Conservation (phyloP, 208 protist genomes). For the Trypanosoma congolense region DNA sequence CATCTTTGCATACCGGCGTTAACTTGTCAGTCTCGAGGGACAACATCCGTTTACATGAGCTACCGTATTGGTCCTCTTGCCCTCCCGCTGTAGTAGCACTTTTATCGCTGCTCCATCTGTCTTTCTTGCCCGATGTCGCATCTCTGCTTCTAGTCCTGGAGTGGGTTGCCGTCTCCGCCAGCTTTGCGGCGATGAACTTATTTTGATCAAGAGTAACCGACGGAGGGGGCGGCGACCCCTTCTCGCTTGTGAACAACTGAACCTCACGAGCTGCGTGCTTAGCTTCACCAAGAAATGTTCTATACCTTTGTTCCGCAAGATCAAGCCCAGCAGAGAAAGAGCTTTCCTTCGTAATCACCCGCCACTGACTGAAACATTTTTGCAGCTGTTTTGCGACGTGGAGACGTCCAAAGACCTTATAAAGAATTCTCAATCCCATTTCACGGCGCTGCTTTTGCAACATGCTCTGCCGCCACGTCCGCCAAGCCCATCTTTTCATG, state of each 20-base stretch:
- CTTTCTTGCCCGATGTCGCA: background rate
- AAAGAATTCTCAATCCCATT: conserved; percentile 7
- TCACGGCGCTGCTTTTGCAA: conserved; percentile 16
- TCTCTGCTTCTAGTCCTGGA: conserved; percentile 12
- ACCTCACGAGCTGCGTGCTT: conserved; percentile 27
- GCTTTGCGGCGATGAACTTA: conserved; percentile 40
- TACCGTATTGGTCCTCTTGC: too few relatives aligned
- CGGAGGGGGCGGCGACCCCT: background rate
- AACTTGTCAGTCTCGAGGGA: too few relatives aligned
- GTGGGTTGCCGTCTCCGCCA: conserved; percentile 47
- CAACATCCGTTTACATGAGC: too few relatives aligned
- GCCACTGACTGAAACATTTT: conserved; percentile 51
- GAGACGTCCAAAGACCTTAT: conserved; percentile 24
- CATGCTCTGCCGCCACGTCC: conserved; percentile 53
- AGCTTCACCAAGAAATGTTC: conserved; percentile 42
- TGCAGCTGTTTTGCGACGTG: conserved; percentile 27
- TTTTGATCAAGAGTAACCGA: conserved; percentile 13
- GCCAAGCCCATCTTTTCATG: conserved; percentile 67
- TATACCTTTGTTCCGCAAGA: conserved; percentile 45
- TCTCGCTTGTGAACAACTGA: conserved; percentile 23
- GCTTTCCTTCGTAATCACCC: conserved; percentile 29
- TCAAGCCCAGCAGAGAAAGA: conserved; percentile 17
- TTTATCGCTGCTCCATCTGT: background rate
- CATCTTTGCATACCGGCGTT: too few relatives aligned
- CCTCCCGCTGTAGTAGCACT: too few relatives aligned